Evolutionary conservation across 768 basidiomycete species (phyloP).

Genomic region (Holtermanniella nyarrowii): DNA sequence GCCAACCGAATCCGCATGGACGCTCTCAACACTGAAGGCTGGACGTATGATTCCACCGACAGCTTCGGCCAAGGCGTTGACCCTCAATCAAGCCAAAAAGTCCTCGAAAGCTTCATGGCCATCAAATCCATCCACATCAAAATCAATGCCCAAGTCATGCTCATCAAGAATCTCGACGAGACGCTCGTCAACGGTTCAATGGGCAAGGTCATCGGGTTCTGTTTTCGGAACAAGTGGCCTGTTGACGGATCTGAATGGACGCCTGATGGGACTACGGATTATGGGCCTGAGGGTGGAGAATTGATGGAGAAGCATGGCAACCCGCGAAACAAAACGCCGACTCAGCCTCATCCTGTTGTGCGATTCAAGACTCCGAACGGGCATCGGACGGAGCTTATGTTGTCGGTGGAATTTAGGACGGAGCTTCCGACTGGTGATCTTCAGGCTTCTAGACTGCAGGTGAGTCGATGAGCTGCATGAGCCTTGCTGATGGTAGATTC

Average conservation of each 20-base stretch:
- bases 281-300: slow-evolving; percentile 36
- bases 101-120: slow-evolving; percentile 87
- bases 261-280: slow-evolving; percentile 40
- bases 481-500: slow-evolving; percentile 46
- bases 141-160: slow-evolving; percentile 81
- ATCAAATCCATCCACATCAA: slow-evolving; percentile 60
- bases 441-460: too few relatives aligned
- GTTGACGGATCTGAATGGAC: slow-evolving; percentile 25
- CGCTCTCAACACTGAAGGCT: slow-evolving; percentile 50
- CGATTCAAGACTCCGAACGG: slow-evolving; percentile 57
- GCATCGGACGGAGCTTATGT: slow-evolving; percentile 49
- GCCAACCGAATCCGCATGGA: slow-evolving; percentile 65
- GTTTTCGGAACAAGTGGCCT: slow-evolving; percentile 25
- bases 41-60: slow-evolving; percentile 54
- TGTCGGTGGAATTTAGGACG: slow-evolving; percentile 71
- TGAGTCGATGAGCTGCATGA: too few relatives aligned
- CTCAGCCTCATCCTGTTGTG: too few relatives aligned
- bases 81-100: slow-evolving; percentile 57
- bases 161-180: slow-evolving; percentile 88
- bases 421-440: slow-evolving; percentile 56
- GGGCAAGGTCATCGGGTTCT: slow-evolving; percentile 70
- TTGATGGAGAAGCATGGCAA: slow-evolving; percentile 24
- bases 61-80: slow-evolving; percentile 54
- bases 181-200: slow-evolving; percentile 88
- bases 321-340: slow-evolving; percentile 35